phyloP scores from a whole-genome alignment of 768 basidiomycete genomes.

The Russula compacta region DNA sequence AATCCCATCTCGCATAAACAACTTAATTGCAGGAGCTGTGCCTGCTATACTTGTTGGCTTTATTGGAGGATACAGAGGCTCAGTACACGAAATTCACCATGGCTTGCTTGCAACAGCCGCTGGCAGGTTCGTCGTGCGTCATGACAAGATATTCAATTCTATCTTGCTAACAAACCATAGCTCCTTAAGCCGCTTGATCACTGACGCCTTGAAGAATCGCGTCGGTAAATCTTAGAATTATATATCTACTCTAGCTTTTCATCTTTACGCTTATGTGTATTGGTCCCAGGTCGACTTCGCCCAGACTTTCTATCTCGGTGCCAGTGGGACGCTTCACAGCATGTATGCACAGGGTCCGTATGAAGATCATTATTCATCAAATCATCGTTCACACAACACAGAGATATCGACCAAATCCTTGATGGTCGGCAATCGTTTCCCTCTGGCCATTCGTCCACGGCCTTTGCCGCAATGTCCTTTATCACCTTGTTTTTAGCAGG shows the following conservation, averaged over 20 bases:
- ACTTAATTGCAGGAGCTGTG: constrained; percentile 37
- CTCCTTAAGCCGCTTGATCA: constrained; percentile 39
- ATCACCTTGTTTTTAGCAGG: constrained; percentile 53
- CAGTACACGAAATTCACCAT: constrained; percentile 48
- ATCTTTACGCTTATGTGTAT: not conserved
- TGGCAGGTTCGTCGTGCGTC: constrained; percentile 23
- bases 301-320: constrained; percentile 63
- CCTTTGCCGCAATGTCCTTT: constrained; percentile 57
- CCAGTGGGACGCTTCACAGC: constrained; percentile 41
- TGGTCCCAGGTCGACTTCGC: constrained; percentile 36
- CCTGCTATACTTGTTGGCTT: constrained; percentile 36
- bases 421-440: constrained; percentile 58
- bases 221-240: constrained; percentile 36
- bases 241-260: not conserved
- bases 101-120: constrained; percentile 43
- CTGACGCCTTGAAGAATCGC: constrained; percentile 45
- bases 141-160: constrained; percentile 8
- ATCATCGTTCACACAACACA: constrained; percentile 13
- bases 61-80: constrained; percentile 34
- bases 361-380: not conserved
- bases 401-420: constrained; percentile 30
- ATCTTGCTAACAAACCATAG: constrained; percentile 23
- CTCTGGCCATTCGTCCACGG: constrained; percentile 60
- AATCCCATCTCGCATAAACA: constrained; percentile 40
- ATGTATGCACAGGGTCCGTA: constrained; percentile 47